Conservation (phyloP, 2,329 filamentous ascomycete species). For the Calonectria fujianensis region DNA sequence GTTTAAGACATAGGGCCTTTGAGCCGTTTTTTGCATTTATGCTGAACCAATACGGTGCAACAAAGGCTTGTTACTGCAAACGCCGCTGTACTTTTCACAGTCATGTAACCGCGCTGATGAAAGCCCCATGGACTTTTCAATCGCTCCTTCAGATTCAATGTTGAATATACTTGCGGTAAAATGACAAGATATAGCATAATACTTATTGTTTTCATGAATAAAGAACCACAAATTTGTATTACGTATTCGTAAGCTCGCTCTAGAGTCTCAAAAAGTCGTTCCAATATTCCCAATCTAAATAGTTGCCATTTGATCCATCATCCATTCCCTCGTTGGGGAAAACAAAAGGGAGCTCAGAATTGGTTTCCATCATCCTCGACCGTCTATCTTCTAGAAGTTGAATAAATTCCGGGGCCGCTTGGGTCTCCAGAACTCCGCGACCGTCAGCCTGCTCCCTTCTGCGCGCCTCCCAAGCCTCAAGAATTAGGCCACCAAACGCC, state of each 20-base stretch:
- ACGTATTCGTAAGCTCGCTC: background rate
- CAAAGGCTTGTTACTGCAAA: too few species aligned
- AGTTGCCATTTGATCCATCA: conserved; percentile 23
- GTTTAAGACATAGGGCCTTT: background rate
- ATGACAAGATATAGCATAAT: background rate
- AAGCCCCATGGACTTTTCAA: background rate
- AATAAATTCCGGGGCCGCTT: conserved; percentile 39
- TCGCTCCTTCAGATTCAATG: background rate
- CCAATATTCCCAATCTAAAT: conserved; percentile 50
- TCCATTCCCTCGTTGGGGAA: background rate
- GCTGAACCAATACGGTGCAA: too few species aligned
- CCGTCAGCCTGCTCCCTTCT: conserved; percentile 25
- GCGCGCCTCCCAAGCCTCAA: conserved; percentile 51
- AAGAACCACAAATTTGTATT: background rate
- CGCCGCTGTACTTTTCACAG: too few species aligned
- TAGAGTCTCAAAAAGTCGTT: conserved; percentile 47
- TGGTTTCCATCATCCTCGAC: background rate
- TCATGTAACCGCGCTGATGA: too few species aligned
- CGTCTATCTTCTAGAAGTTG: conserved; percentile 35
- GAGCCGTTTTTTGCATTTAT: background rate
- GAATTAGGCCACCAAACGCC: conserved; percentile 41
- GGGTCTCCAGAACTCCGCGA: background rate
- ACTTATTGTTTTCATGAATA: background rate
- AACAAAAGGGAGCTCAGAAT: background rate
- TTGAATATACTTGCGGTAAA: background rate